Evolutionary conservation across 208 protist species (phyloP), one percentile per base, ranked within the genome.

Genomic region (Leishmania aethiopica): DNA sequence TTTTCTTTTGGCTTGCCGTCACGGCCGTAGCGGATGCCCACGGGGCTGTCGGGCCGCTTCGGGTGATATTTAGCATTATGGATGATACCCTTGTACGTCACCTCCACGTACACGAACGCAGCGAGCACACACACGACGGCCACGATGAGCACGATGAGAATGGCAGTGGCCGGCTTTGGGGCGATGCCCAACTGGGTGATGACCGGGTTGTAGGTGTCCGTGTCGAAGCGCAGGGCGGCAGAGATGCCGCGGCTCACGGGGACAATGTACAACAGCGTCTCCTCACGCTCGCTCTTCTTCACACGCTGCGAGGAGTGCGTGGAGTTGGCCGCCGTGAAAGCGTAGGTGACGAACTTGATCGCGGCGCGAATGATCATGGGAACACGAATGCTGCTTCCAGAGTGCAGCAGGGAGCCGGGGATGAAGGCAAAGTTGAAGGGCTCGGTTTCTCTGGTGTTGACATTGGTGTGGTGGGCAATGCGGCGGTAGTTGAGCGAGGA

Each of bases 371-470:
- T 73, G 73, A 80, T 64, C 83, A 97, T 90, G 47, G 83, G 85
- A 42, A 92, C 92, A 42, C 90, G 89, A 37, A 88, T 85, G 64
- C 80, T 93, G 84, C 92, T 97, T 67, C 51, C 67, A 32, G 86
- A 89, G 82, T 97, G 86, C 77, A 97, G 82, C 79, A 97, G 86
- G 8, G 94, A 78, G 47, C 94, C 94, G 37, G 94, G 94, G 66
- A 95, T 86, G 81, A 97, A 95, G 77, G 88, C 89, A 81, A 97
- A 97, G 83, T 93, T 85, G 84, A 94, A 96, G 17, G 92, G 89
- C 62, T 94, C 89, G 49, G 78, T 75, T 51, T 59, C 75, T 19
- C 45, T 71, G 49, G 75, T 55, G 37, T 53, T 79, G 17, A 40
- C 25, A 35, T 28, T 59, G 28, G 67, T 53, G 62, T 35, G 51